A percentile compares a stretch with the other conserved stretches of the same genome.
Conservation (phyloP, 805 yeast species). For the Nakazawaea holstii region DNA sequence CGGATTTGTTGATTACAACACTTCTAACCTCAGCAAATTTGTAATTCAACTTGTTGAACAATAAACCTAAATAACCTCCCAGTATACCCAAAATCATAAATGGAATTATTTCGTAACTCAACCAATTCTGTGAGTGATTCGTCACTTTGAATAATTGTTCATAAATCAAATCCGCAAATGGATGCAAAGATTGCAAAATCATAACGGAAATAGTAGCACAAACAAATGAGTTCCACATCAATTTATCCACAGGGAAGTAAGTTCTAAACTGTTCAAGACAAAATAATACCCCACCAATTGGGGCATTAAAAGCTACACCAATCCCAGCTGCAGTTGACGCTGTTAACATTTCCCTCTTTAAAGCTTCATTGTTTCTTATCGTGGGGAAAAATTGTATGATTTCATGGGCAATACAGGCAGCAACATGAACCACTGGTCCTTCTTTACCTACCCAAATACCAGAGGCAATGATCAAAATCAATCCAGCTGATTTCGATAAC, state of each 20-base stretch:
- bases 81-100: slow-evolving; percentile 63
- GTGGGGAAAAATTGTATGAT: slow-evolving; percentile 29
- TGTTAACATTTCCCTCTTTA: slow-evolving; percentile 57
- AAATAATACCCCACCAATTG: slow-evolving; percentile 83
- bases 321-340: slow-evolving; percentile 85
- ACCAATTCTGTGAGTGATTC: slow-evolving; percentile 63
- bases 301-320: slow-evolving; percentile 80
- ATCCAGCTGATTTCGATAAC: slow-evolving; percentile 49
- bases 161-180: slow-evolving; percentile 38
- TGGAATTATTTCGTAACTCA: slow-evolving; percentile 63
- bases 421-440: slow-evolving; percentile 80
- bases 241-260: slow-evolving; percentile 54
- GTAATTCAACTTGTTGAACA: slow-evolving; percentile 44
- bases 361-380: slow-evolving; percentile 44
- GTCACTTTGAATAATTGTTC: slow-evolving; percentile 52
- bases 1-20: slow-evolving; percentile 21
- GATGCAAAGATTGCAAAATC: slow-evolving; percentile 45
- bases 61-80: slow-evolving; percentile 65
- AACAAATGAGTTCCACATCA: slow-evolving; percentile 82
- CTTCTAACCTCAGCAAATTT: slow-evolving; percentile 31
- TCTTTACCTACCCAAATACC: slow-evolving; percentile 85
- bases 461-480: slow-evolving; percentile 62
- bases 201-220: slow-evolving; percentile 72
- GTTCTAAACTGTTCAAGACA: slow-evolving; percentile 65
- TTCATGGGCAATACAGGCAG: slow-evolving; percentile 51